Conservation (phyloP, 768 basidiomycete species). For the Daedalea quercina region DNA sequence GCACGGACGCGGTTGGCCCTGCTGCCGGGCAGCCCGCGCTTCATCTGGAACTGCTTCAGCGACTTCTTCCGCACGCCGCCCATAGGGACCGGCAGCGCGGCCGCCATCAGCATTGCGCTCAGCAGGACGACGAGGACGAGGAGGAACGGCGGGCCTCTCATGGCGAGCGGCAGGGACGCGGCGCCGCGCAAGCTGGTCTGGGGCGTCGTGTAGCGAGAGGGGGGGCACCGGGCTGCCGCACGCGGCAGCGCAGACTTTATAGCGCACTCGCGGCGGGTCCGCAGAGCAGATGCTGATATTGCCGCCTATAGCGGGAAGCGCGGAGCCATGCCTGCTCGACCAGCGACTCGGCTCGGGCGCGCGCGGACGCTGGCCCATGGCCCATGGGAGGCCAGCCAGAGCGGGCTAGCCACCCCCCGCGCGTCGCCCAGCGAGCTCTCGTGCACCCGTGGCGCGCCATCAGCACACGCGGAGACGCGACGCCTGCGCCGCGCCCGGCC, state of each 20-base stretch:
- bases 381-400: too few species aligned
- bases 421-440: too few species aligned
- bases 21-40: background rate
- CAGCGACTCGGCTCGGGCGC: background rate
- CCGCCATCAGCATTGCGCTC: background rate
- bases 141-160: background rate
- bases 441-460: too few species aligned
- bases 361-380: background rate
- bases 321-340: background rate
- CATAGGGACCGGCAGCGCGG: background rate
- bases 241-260: background rate
- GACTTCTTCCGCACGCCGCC: background rate
- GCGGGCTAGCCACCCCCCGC: too few species aligned
- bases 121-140: background rate
- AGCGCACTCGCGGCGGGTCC: background rate
- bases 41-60: constrained; percentile 1
- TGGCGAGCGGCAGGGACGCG: background rate
- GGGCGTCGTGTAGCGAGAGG: background rate
- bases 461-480: too few species aligned
- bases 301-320: background rate
- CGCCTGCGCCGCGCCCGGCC: too few species aligned
- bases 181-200: background rate
- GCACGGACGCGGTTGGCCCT: background rate
- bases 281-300: background rate
- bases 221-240: background rate